A percentile compares a stretch with the other conserved stretches of the same genome.
phyloP scores from a whole-genome alignment of 257 asterid genomes.

The Ocimum tenuiflorum region DNA sequence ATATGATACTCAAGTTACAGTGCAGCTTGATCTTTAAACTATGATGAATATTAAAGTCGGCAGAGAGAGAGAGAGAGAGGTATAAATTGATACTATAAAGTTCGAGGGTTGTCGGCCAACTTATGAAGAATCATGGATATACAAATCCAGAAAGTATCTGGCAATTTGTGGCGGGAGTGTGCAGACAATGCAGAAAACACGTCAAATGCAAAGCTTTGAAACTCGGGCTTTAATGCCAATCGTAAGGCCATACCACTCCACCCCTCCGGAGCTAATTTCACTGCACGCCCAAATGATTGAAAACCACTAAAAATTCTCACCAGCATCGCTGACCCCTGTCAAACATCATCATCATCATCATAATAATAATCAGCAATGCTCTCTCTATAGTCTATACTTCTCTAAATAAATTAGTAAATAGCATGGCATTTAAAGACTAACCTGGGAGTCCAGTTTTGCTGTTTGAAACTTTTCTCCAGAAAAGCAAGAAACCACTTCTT shows the following conservation, averaged over 20 bases:
- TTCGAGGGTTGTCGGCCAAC: conserved; percentile 18
- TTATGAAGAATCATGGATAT: conserved; percentile 52
- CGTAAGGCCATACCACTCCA: conserved; percentile 83
- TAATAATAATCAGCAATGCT: too few relatives aligned
- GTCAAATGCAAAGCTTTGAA: conserved; percentile 55
- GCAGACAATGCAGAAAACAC: conserved; percentile 40
- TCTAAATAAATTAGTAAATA: background rate
- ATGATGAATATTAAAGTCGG: too few relatives aligned
- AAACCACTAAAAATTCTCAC: conserved; percentile 55
- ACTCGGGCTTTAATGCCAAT: conserved; percentile 52
- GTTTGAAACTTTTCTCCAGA: conserved; percentile 32
- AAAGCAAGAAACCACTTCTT: conserved; percentile 38
- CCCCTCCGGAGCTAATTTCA: conserved; percentile 60
- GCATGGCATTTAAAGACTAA: conserved; percentile 16
- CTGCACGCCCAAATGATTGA: conserved; percentile 48
- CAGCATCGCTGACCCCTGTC: conserved; percentile 50
- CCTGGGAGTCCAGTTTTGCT: conserved; percentile 39
- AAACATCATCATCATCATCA: too few relatives aligned
- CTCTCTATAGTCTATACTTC: too few relatives aligned
- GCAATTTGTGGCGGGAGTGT: conserved; percentile 41
- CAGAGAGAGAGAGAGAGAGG: conserved; percentile 1
- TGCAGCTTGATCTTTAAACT: too few relatives aligned
- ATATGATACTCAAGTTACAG: too few relatives aligned
- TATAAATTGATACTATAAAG: conserved; percentile 12
- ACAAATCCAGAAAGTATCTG: conserved; percentile 50